Evolutionary conservation across 2,329 filamentous ascomycete species (phyloP).

Genomic region (Neoscytalidium dimidiatum): DNA sequence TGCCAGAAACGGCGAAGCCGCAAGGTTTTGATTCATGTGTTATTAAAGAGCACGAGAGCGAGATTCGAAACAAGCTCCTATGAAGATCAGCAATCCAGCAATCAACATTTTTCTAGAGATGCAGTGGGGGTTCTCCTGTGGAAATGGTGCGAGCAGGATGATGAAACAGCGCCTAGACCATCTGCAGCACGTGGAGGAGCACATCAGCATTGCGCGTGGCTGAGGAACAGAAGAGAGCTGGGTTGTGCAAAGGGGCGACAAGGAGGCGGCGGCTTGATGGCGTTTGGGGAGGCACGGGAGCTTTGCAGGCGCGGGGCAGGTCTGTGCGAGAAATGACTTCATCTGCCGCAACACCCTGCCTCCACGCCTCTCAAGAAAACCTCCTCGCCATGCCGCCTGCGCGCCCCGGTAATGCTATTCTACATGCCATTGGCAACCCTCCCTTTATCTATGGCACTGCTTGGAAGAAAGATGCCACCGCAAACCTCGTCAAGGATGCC

Average conservation of each 20-base stretch:
- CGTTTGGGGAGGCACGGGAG: not conserved
- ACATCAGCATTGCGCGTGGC: conserved; percentile 5
- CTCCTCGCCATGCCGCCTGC: not conserved
- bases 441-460: conserved; percentile 75
- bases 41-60: conserved; percentile 10
- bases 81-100: conserved; percentile 14
- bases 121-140: not conserved
- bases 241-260: not conserved
- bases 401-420: not conserved
- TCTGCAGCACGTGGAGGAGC: not conserved
- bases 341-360: not conserved
- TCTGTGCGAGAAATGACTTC: conserved; percentile 14
- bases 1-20: not conserved
- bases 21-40: not conserved
- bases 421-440: conserved; percentile 27
- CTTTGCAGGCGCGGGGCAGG: not conserved
- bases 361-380: not conserved
- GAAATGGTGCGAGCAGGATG: not conserved
- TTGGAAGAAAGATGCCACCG: conserved; percentile 76
- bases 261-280: not conserved
- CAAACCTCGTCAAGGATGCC: conserved; percentile 68
- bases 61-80: conserved; percentile 15
- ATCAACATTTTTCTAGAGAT: not conserved
- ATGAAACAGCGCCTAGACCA: conserved; percentile 2
- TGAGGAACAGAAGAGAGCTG: not conserved